Percentiles rank a stretch among this genome's conserved stretches.
Evolutionary conservation across 169 alveolate species (phyloP).

Genomic region (Amoebophrya sp.): DNA sequence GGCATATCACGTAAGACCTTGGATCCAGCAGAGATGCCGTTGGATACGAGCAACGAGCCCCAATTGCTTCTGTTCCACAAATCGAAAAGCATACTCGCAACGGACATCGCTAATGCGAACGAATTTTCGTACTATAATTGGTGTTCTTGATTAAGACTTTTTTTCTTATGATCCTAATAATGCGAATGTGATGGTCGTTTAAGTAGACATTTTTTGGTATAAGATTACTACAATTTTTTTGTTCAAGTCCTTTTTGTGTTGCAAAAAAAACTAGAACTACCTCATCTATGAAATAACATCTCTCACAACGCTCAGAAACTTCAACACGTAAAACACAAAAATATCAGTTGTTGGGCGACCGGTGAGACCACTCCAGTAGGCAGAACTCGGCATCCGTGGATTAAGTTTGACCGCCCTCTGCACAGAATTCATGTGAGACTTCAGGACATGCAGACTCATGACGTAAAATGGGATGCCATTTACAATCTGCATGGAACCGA

Average conservation of each 20-base stretch:
- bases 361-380: conserved; percentile 8
- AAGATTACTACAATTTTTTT: too few species aligned
- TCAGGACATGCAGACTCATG: neutral
- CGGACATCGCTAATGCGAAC: neutral
- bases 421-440: neutral
- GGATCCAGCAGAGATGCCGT: neutral
- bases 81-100: neutral
- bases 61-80: neutral
- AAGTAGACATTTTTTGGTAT: too few species aligned
- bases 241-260: too few species aligned
- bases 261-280: too few species aligned
- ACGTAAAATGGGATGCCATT: conserved; percentile 21
- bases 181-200: too few species aligned
- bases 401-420: conserved; percentile 17
- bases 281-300: too few species aligned
- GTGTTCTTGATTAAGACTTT: too few species aligned
- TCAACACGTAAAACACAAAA: too few species aligned
- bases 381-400: neutral
- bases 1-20: neutral
- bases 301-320: too few species aligned
- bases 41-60: neutral
- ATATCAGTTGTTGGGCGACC: neutral
- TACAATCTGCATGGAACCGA: neutral
- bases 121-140: too few species aligned
- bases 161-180: too few species aligned